Base-by-base conservation (phyloP, 495 filamentous ascomycete genomes). In the Annulohypoxylon nitens region DNA sequence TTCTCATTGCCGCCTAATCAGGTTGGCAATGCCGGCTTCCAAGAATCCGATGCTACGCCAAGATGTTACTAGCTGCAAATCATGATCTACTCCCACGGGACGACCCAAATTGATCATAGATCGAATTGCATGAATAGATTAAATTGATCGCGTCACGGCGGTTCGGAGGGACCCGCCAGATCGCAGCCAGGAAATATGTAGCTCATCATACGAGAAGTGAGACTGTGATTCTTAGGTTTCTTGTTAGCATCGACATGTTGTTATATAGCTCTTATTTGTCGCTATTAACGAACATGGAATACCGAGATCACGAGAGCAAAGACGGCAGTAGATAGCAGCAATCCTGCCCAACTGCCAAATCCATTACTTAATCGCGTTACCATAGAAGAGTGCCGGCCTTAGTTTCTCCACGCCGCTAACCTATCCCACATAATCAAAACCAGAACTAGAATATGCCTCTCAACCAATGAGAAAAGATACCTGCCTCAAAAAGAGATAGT, bases 391-490 rank as follows among this genome's bases (percentile, higher is more conserved):
- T 53, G 12, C 11, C 20, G 50, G 50, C 20, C 26, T 25, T 36
- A 25, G 53, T 55, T 67, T 67, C 64, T 51, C 55, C 43, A 59
- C 36, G 30, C 18, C 12, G 14, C 34, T 53, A 67, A n/a, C 5
- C 20, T 3, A 67, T 41, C 55, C 64, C 18, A 61, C 55, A 12
- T 34, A 57, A 47, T n/a, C 34, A 43, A 11, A 11, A 20, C 41
- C 20, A 34, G 23, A 26, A 30, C 20, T 30, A 47, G 10, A 50
- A 30, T 36, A 18, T 18, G 6, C 12, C 18, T 6, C 45, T 23
- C 20, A 53, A 34, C 64, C 64, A 67, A 67, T 67, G 12, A 33
- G 7, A 36, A 41, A 36, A 9, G 2, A 16, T 23, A 14, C 59
- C 39, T 45, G 23, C 10, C 16, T 45, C 8, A 33, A 36, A 36